A percentile compares a stretch with the other conserved stretches of the same genome.
Conservation (phyloP, 1,284 basidiomycete species). For the Bjerkandera adusta region DNA sequence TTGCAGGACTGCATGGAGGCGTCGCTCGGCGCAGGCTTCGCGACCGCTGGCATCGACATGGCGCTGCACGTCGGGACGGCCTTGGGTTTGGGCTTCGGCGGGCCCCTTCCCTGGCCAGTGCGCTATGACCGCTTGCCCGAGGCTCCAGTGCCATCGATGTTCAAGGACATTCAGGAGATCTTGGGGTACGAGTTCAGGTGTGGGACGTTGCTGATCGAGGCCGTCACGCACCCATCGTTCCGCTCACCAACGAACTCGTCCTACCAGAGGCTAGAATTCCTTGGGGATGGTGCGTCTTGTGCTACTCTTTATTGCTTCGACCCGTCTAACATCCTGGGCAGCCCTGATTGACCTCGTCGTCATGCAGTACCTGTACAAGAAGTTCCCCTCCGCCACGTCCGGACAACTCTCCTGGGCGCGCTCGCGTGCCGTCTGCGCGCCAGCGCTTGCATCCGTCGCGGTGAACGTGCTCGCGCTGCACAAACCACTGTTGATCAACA, state of each 20-base stretch:
- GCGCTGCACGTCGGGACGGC: slow-evolving; percentile 62
- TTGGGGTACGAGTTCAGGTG: slow-evolving; percentile 73
- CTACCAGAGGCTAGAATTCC: slow-evolving; percentile 83
- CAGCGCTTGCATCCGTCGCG: slow-evolving; percentile 67
- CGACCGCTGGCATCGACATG: slow-evolving; percentile 66
- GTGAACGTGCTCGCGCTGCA: slow-evolving; percentile 68
- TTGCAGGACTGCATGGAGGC: slow-evolving; percentile 88
- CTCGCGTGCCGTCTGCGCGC: slow-evolving; percentile 70
- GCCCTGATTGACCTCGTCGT: slow-evolving; percentile 78
- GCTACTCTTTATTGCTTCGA: not conserved
- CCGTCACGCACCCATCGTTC: slow-evolving; percentile 81
- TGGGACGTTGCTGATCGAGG: slow-evolving; percentile 64
- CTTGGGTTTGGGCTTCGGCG: slow-evolving; percentile 72
- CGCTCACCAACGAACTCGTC: slow-evolving; percentile 51
- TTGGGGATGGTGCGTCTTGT: slow-evolving; percentile 71
- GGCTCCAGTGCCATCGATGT: slow-evolving; percentile 42
- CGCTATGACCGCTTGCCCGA: slow-evolving; percentile 42
- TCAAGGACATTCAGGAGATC: slow-evolving; percentile 54
- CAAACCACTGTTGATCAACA: slow-evolving; percentile 67
- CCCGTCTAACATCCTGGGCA: slow-evolving; percentile 24
- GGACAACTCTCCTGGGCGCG: slow-evolving; percentile 72
- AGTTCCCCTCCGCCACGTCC: slow-evolving; percentile 68
- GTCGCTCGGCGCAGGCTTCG: slow-evolving; percentile 69
- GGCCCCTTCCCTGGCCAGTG: slow-evolving; percentile 55
- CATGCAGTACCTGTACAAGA: slow-evolving; percentile 67